These are phyloP conservation scores for Botryotinia narcissicola DNA, from an alignment of 2,329 filamentous ascomycete species.

Conservation along the genomic window DNA sequence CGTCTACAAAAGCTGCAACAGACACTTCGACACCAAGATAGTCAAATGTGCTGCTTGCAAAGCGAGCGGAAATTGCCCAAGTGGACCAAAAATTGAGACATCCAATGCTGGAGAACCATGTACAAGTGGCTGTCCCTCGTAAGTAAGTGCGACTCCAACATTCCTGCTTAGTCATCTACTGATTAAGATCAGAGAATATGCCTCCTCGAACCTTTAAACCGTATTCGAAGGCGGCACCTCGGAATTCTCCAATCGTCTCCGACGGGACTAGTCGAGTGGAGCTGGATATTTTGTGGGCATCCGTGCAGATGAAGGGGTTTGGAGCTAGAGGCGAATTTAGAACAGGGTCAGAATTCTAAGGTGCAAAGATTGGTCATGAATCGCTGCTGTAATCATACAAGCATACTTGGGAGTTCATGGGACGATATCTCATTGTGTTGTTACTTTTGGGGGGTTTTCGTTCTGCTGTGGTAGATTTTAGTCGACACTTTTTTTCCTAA, in stretches of 20 bases:
- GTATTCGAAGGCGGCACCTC: slow-evolving; percentile 1
- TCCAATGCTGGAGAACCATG: slow-evolving; percentile 9
- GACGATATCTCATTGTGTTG: slow-evolving; percentile 16
- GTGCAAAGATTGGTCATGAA: slow-evolving; percentile 13
- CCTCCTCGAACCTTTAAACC: slow-evolving; percentile 11
- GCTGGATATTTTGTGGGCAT: slow-evolving; percentile 12
- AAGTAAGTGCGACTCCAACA: slow-evolving; percentile 17
- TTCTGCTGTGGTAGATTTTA: slow-evolving; percentile 21
- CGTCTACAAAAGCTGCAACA: slow-evolving; percentile 10
- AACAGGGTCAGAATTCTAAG: background rate
- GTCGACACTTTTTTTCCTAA: slow-evolving; percentile 18
- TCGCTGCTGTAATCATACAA: slow-evolving; percentile 21
- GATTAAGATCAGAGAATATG: slow-evolving; percentile 6
- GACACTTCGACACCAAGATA: background rate
- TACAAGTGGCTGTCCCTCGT: slow-evolving; percentile 13
- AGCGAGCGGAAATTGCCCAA: slow-evolving; percentile 9
- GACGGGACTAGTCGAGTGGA: slow-evolving; percentile 13
- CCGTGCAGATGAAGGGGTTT: slow-evolving; percentile 11
- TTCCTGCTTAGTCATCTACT: background rate
- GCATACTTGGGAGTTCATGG: slow-evolving; percentile 22
- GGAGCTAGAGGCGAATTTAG: slow-evolving; percentile 8
- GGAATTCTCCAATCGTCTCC: slow-evolving; percentile 14
- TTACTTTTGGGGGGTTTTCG: slow-evolving; percentile 15
- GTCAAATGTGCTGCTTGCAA: background rate
- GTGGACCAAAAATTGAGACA: background rate